Evolutionary conservation across 768 basidiomycete genomes (phyloP).

Genomic region (Rhodosporidiobolus sp.): DNA sequence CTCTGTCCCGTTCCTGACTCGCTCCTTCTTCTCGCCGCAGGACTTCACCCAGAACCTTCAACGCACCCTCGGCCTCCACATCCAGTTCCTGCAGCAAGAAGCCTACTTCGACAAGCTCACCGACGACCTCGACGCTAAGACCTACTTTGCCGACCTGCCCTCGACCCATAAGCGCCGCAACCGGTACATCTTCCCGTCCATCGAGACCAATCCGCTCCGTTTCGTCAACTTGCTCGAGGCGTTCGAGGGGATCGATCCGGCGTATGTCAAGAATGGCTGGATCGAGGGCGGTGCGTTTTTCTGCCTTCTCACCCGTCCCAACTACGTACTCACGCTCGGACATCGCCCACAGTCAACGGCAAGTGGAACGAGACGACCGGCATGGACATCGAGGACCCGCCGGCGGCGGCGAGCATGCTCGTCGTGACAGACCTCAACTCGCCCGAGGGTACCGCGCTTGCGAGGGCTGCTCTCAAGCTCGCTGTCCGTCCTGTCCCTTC

Average conservation of each 20-base stretch:
- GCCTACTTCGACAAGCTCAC: constrained; percentile 31
- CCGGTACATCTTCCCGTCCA: constrained; percentile 63
- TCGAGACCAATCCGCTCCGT: constrained; percentile 54
- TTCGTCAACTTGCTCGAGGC: constrained; percentile 61
- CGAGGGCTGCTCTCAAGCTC: constrained; percentile 65
- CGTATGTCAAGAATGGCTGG: neutral
- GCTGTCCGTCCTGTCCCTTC: constrained; percentile 54
- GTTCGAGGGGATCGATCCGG: constrained; percentile 46
- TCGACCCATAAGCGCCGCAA: constrained; percentile 69
- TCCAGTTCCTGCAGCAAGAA: constrained; percentile 64
- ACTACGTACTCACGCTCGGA: no score
- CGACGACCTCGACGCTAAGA: constrained; percentile 54
- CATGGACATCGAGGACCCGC: constrained; percentile 4
- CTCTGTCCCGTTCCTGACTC: neutral
- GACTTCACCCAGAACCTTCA: constrained; percentile 61
- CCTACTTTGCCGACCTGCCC: constrained; percentile 88
- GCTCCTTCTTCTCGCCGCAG: constrained; percentile 53
- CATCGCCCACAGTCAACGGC: neutral
- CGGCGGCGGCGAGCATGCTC: constrained; percentile 51
- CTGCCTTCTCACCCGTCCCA: no score
- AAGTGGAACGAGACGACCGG: neutral
- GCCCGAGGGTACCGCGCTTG: constrained; percentile 58
- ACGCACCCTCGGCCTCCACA: constrained; percentile 62
- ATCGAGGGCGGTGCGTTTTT: constrained; percentile 14
- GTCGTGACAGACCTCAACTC: constrained; percentile 77